A percentile compares a stretch with the other conserved stretches of the same genome.
phyloP scores from a whole-genome alignment of 495 filamentous ascomycete species.

The Penicillium lagena region DNA sequence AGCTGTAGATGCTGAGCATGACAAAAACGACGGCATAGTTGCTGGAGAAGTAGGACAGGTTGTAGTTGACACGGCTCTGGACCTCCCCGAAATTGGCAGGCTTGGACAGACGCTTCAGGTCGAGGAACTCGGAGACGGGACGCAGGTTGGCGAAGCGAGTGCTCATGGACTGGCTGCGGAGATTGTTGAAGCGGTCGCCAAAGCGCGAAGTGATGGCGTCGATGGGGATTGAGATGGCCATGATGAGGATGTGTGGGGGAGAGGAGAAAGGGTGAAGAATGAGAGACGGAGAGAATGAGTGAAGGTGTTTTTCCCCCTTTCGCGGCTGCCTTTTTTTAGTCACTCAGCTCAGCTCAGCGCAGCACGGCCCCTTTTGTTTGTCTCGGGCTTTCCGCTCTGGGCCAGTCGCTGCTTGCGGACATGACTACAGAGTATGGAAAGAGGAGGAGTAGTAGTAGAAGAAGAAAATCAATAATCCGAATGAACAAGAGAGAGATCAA shows the following conservation, averaged over 20 bases:
- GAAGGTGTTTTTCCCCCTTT: no score
- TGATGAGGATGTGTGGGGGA: constrained; percentile 29
- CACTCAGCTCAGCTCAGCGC: no score
- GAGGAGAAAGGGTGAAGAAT: constrained; percentile 6
- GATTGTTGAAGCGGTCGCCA: constrained; percentile 65
- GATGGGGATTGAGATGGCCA: constrained; percentile 89
- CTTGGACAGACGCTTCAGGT: constrained; percentile 91
- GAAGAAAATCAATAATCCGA: no score
- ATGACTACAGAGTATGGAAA: no score
- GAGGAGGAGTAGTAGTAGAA: no score
- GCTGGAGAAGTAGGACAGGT: constrained; percentile 93
- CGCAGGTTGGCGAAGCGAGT: constrained; percentile 87
- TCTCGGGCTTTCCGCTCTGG: no score
- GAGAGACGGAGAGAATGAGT: background rate
- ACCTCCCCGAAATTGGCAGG: constrained; percentile 84
- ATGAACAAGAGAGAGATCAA: no score
- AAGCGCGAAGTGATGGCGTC: constrained; percentile 87
- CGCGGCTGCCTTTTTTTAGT: no score
- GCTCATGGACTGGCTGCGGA: constrained; percentile 68
- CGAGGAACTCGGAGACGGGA: constrained; percentile 88
- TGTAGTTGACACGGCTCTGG: constrained; percentile 95
- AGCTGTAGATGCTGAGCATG: constrained; percentile 91
- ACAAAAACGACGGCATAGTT: constrained; percentile 93
- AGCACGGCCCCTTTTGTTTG: no score
- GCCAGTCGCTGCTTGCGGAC: no score